Base-by-base conservation (phyloP, 495 filamentous ascomycete genomes). In the Penicillium arizonense region DNA sequence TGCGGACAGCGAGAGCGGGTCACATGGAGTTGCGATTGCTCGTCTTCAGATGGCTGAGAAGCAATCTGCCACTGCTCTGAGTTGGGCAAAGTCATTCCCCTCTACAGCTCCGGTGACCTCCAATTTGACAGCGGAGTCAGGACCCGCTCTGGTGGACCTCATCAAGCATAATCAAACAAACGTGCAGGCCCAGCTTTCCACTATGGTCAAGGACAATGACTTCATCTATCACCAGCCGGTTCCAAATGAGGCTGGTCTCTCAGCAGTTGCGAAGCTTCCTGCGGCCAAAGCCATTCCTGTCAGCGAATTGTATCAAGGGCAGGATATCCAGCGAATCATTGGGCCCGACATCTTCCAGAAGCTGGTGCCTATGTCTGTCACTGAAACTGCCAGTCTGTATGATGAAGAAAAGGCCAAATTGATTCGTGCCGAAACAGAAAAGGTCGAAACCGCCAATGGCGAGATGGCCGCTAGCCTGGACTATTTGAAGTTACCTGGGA, bases 351-450 rank as follows among this genome's bases (percentile, higher is more conserved):
- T 98, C 49, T 98, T 98, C 73, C 85, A 94, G 51, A 96, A 93
- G 63, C 94, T 98, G 47, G 91, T 97, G 10, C 94, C 94, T 2
- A 90, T 97, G 79, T 88, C 90, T 6, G 93, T 98, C 7, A 98
- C 94, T 5, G 92, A 98, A 67, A 94, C 90, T 30, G 94, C 94
- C 26, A 97, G 92, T 67, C 73, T 97, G 57, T 98, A 98, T 66
- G 94, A 97, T 63, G 94, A 98, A 71, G 94, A 98, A 69, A 98
- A 97, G 67, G 94, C 95, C 16, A 97, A 97, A 70, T 74, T 98
- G 34, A 85, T 96, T 28, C 83, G 94, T 28, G 95, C 94, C 2
- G 94, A 98, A 67, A 90, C 90, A 2, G 94, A 97, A 69, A 86
- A 87, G 55, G 90, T 94, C 6, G 91, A 97, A 53, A 81, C 85